These are phyloP conservation scores for Orbilia blumenaviensis DNA, from an alignment of 2,329 filamentous ascomycete genomes.

Conservation along the genomic window DNA sequence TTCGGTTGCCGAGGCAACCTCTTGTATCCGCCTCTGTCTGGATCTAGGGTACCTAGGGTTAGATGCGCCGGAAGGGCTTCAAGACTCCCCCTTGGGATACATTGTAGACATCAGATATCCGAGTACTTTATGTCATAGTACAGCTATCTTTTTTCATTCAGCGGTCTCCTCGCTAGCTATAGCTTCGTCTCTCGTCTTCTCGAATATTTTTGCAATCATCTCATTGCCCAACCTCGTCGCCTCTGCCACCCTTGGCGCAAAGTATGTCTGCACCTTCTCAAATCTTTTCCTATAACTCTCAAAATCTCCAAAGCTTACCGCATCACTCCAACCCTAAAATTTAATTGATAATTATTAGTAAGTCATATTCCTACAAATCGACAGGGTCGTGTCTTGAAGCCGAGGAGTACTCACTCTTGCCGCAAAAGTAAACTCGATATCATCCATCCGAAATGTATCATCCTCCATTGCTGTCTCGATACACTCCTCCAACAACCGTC, in stretches of 20 bases:
- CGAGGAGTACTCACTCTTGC: conserved; percentile 68
- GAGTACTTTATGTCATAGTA: not conserved
- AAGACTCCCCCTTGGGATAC: too few relatives aligned
- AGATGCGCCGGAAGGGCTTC: too few relatives aligned
- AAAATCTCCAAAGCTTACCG: conserved; percentile 89
- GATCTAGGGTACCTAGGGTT: too few relatives aligned
- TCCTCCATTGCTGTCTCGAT: conserved; percentile 88
- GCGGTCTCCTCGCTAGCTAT: not conserved
- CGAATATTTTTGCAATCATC: conserved; percentile 95
- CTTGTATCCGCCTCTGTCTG: not conserved
- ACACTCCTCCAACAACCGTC: conserved; percentile 80
- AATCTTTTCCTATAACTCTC: conserved; percentile 93
- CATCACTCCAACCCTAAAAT: conserved; percentile 84
- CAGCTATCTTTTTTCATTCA: not conserved
- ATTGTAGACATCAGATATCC: not conserved
- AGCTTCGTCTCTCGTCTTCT: conserved; percentile 70
- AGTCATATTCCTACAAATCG: not conserved
- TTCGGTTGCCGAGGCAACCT: conserved; percentile 35
- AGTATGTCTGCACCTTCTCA: conserved; percentile 87
- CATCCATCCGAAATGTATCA: conserved; percentile 90
- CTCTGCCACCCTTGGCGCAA: conserved; percentile 86
- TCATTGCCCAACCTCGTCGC: conserved; percentile 88
- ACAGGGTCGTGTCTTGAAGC: too few relatives aligned
- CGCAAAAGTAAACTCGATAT: conserved; percentile 97
- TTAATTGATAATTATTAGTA: not conserved